These are phyloP conservation scores for Colletotrichum tropicicola DNA, from an alignment of 2,329 filamentous ascomycete species.

Conservation along the genomic window DNA sequence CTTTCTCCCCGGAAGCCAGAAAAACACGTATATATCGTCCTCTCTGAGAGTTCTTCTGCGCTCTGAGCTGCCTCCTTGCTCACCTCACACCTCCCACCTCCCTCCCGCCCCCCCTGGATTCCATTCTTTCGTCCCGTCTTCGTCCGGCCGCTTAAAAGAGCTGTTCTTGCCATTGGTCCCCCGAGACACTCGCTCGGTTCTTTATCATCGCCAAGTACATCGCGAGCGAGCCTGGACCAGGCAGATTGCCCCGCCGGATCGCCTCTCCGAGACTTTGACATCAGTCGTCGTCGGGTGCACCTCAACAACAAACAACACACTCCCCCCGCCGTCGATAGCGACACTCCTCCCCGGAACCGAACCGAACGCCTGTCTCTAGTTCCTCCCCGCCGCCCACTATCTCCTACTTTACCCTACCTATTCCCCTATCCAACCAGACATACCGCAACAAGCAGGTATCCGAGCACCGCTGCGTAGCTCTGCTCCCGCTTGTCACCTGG, in stretches of 20 bases:
- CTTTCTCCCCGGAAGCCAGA: neutral
- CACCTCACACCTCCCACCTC: neutral
- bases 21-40: slow-evolving; percentile 23
- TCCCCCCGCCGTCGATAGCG: slow-evolving; percentile 10
- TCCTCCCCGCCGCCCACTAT: neutral
- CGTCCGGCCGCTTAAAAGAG: slow-evolving; percentile 2
- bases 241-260: slow-evolving; percentile 23
- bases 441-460: slow-evolving; percentile 22
- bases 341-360: slow-evolving; percentile 28
- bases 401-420: neutral
- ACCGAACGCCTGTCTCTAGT: slow-evolving; percentile 15
- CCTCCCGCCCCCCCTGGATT: neutral
- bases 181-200: slow-evolving; percentile 13
- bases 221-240: slow-evolving; percentile 2
- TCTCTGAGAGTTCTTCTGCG: slow-evolving; percentile 1
- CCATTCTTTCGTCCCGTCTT: slow-evolving; percentile 22
- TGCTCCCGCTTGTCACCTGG: slow-evolving; percentile 19
- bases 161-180: slow-evolving; percentile 14
- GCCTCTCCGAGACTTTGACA: slow-evolving; percentile 26
- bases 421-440: slow-evolving; percentile 1
- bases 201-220: neutral
- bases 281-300: too few relatives aligned
- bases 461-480: slow-evolving; percentile 27
- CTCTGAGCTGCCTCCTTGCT: neutral
- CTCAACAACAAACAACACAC: slow-evolving; percentile 15